phyloP scores from a whole-genome alignment of 345 rosid genomes.

The Brassica carinata region DNA sequence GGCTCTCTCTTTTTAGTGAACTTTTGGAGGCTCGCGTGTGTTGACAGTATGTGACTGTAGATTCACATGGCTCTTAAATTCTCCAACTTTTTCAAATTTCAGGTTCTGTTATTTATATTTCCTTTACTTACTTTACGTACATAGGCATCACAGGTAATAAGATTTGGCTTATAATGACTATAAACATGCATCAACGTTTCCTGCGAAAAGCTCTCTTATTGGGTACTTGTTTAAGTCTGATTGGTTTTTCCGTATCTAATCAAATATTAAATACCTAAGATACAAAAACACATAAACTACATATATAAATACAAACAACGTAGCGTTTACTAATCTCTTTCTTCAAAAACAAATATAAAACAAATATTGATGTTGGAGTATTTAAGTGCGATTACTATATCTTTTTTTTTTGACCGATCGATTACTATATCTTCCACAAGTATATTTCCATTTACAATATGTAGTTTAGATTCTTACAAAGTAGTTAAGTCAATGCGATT shows the following conservation, averaged over 20 bases:
- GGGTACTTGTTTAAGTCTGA: conserved; percentile 3
- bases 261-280: background rate
- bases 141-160: conserved; percentile 15
- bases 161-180: conserved; percentile 20
- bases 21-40: conserved; percentile 21
- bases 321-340: background rate
- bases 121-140: conserved; percentile 33
- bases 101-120: conserved; percentile 30
- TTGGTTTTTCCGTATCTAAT: background rate
- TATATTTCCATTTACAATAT: background rate
- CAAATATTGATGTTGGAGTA: background rate
- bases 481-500: conserved; percentile 22
- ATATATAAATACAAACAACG: background rate
- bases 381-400: background rate
- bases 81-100: conserved; percentile 18
- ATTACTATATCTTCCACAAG: conserved; percentile 1
- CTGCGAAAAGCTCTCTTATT: conserved; percentile 18
- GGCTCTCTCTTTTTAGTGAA: conserved; percentile 31
- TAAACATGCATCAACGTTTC: conserved; percentile 6
- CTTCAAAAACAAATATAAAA: background rate
- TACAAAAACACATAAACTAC: background rate
- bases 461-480: background rate
- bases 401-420: background rate
- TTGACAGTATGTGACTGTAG: conserved; percentile 25
- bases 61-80: conserved; percentile 41